phyloP scores from a whole-genome alignment of 306 rosid species.

The Cucurbita pepo region DNA sequence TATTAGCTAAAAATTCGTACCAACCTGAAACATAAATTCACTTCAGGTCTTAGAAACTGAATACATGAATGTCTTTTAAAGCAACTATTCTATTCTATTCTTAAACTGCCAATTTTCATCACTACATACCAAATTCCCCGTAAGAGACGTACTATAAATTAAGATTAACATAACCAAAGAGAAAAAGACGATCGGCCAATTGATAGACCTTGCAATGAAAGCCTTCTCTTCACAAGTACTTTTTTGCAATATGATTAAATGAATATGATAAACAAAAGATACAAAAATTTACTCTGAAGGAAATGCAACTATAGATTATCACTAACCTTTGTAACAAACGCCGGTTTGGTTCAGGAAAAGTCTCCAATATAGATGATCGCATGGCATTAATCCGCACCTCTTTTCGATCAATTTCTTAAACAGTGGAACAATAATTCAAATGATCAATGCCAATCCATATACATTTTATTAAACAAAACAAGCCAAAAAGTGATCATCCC shows the following conservation, averaged over 20 bases:
- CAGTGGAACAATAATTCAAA: slow-evolving; percentile 9
- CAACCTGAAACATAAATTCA: neutral
- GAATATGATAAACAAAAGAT: neutral
- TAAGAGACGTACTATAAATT: neutral
- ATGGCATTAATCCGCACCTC: slow-evolving; percentile 76
- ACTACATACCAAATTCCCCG: neutral
- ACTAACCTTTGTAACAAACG: slow-evolving; percentile 77
- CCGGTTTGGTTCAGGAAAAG: slow-evolving; percentile 96
- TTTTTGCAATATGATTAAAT: neutral
- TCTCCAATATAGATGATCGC: slow-evolving; percentile 75
- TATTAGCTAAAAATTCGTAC: neutral
- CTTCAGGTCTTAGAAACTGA: neutral
- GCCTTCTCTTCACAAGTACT: neutral
- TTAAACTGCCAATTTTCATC: neutral
- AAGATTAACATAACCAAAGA: neutral
- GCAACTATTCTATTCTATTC: neutral
- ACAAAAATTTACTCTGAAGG: neutral
- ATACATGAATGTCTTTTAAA: neutral
- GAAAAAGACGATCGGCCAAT: neutral
- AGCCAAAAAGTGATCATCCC: neutral
- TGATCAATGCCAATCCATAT: slow-evolving; percentile 5
- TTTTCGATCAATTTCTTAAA: slow-evolving; percentile 75
- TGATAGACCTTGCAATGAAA: neutral
- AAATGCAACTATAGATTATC: neutral
- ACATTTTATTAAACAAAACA: neutral